Conservation (phyloP, 176 grass and related monocot species). For the Puccinellia tenuiflora region DNA sequence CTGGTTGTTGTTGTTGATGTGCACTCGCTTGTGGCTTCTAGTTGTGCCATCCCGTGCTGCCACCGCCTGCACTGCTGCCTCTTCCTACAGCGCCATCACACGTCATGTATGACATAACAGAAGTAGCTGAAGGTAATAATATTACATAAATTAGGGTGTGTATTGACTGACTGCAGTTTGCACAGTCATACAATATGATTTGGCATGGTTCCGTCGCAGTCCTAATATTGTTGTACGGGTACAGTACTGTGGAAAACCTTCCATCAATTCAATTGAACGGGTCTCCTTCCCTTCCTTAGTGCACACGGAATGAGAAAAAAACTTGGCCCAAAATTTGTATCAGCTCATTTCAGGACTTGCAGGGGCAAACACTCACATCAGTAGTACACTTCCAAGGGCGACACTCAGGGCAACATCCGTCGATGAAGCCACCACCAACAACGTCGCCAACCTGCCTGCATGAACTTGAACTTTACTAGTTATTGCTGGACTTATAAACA, state of each 20-base stretch:
- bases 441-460: no score
- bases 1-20: no score
- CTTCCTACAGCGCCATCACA: no score
- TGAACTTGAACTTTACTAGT: no score
- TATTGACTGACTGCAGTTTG: background rate
- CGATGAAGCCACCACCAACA: no score
- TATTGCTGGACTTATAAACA: no score
- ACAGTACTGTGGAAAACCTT: background rate
- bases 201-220: background rate
- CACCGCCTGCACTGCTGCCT: no score
- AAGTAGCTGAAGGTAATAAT: background rate
- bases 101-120: background rate
- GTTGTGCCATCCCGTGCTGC: no score
- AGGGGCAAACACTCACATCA: no score
- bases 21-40: no score
- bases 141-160: background rate
- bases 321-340: background rate
- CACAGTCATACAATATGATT: background rate
- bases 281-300: background rate
- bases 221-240: background rate
- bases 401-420: no score
- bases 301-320: background rate
- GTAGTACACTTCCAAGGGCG: no score
- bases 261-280: background rate
- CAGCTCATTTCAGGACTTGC: background rate